Evolutionary conservation across 768 basidiomycete species (phyloP), one percentile per base, ranked within the genome.

Genomic region (Suillus bovinus): DNA sequence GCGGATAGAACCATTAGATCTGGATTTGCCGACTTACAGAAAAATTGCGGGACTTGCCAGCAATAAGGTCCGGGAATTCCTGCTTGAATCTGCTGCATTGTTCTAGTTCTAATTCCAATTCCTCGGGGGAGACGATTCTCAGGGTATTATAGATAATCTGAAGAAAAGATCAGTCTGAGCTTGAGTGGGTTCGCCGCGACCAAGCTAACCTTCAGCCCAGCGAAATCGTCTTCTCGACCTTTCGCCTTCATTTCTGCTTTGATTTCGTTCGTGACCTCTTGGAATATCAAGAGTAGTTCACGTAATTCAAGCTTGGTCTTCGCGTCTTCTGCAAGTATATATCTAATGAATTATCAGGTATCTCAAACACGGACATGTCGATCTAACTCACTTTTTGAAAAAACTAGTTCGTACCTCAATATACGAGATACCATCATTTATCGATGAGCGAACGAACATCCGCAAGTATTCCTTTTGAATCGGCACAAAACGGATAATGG

Each of bases 341-440:
- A 68, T 66, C 86, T 89, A 52, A 22, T 33, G 9, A 34, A 11
- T 36, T 17, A 41, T 50, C 24, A 56, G 41, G 16, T 44, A 27
- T 42, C 11, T 7, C 33, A 20, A 31, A 39, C 10, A 34, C 27
- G 14, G 22, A 33, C 16, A 54, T n/a, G 0, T 38, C 24, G 24
- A 24, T 38, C 24, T 7, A 20, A 31, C 70, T 56, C 59, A 81
- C 80, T 77, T 77, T 59, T 61, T 39, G 39, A 64, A 70, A 63
- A 82, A 82, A 64, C 76, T 76, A 34, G 80, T 73, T 5, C 80
- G 74, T 7, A 77, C 70, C 65, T 82, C 82, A 24, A 78, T 69
- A 62, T 82, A 82, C 10, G 77, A 78, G 52, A 82, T 78, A 2
- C 82, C 81, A 61, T 83, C 82, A 4, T 72, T 76, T 36, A 83